Evolutionary conservation across 1,284 basidiomycete genomes (phyloP), one percentile per base, ranked within the genome.

Genomic region (Naganishia albida): DNA sequence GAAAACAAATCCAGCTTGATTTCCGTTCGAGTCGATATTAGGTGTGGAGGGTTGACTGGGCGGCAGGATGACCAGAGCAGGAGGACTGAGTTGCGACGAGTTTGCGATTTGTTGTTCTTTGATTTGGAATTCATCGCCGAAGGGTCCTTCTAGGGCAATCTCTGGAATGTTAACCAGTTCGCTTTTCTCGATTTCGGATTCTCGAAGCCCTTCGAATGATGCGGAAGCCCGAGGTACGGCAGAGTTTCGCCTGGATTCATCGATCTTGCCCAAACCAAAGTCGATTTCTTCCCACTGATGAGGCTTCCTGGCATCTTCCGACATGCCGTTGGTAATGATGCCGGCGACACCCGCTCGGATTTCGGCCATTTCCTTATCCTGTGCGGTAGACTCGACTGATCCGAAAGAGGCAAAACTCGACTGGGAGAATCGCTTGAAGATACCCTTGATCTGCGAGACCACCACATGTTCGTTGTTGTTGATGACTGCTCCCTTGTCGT

Each of bases 271-370:
- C 28, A 80, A 71, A 40, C 78, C 77, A 69, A 80, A 80, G 69
- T 80, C 78, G 55, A 80, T 78, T 62, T 79, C 77, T 68, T 80
- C 78, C 77, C 78, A 80, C 50, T 74, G 74, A 69, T 71, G 71
- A 46, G 66, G 68, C 69, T 71, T 72, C 55, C 72, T 68, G 43
- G 64, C 64, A 15, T 39, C 39, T 10, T 38, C 57, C 40, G 40
- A 7, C 15, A 2, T 44, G 15, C 30, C n/a, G 13, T 30, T n/a
- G 8, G 46, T 25, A 15, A 15, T 50, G 20, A 48, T 48, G 6
- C 46, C 57, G 2, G 46, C 57, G 6, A 59, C 56, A 39, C 57
- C 57, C 7, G 46, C 57, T 39, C 57, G 57, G 16, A 60, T 63
- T 42, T 63, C 60, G 7, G 51, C 28, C 60, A 63, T 63, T 25